phyloP scores from a whole-genome alignment of 2,329 filamentous ascomycete species.

The Nigrospora sphaerica region DNA sequence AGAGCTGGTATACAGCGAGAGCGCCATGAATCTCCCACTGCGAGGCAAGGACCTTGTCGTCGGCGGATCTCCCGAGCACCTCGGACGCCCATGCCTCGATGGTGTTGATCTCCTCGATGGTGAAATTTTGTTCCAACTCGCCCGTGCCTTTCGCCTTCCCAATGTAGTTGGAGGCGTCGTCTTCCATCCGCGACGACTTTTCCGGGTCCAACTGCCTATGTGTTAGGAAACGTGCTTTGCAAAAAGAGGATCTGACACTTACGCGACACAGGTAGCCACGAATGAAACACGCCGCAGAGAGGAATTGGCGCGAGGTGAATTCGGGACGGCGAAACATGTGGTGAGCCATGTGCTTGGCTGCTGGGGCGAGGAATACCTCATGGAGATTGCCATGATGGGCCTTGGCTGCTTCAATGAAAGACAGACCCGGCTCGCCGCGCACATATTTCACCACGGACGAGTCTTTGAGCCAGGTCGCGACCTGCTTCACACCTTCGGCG shows the following conservation, averaged over 20 bases:
- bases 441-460: constrained; percentile 17
- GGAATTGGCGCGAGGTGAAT: constrained; percentile 19
- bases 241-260: constrained; percentile 4
- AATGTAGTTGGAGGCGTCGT: constrained; percentile 9
- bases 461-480: constrained; percentile 19
- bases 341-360: constrained; percentile 16
- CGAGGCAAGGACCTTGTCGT: constrained; percentile 13
- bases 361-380: constrained; percentile 11
- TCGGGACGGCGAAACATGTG: constrained; percentile 19
- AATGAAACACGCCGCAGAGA: constrained; percentile 16
- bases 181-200: constrained; percentile 12
- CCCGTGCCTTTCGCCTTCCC: constrained; percentile 2
- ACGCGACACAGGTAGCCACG: constrained; percentile 19
- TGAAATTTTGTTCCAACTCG: constrained; percentile 14
- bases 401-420: constrained; percentile 14
- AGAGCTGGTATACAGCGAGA: constrained; percentile 19
- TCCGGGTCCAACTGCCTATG: constrained; percentile 13
- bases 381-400: constrained; percentile 12
- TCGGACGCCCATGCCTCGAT: constrained; percentile 17
- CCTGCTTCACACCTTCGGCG: constrained; percentile 12
- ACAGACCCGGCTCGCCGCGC: constrained; percentile 5
- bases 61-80: constrained; percentile 7
- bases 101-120: constrained; percentile 10
- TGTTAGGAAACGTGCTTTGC: constrained; percentile 6
- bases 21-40: constrained; percentile 22